Evolutionary conservation across 2,329 filamentous ascomycete species (phyloP).

Genomic region (Cyphellophora attinorum): DNA sequence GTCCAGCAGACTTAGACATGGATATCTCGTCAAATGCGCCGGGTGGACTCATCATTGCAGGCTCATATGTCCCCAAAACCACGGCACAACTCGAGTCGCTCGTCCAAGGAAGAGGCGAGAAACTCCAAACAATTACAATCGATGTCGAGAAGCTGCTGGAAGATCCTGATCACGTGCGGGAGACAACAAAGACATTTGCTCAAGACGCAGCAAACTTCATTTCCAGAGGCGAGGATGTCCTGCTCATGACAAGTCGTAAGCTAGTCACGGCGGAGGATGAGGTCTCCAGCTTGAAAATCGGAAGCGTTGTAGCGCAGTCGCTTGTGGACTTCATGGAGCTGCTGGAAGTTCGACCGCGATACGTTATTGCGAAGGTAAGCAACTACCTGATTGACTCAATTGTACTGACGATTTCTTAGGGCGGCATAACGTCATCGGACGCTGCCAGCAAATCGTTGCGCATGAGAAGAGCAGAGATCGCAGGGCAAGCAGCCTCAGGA

Average conservation of each 20-base stretch:
- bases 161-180: slow-evolving; percentile 18
- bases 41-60: slow-evolving; percentile 46
- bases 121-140: slow-evolving; percentile 38
- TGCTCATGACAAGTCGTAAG: slow-evolving; percentile 51
- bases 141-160: slow-evolving; percentile 40
- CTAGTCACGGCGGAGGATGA: slow-evolving; percentile 42
- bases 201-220: slow-evolving; percentile 31
- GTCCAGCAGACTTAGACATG: slow-evolving; percentile 34
- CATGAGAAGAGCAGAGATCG: slow-evolving; percentile 44
- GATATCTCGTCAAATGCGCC: slow-evolving; percentile 20
- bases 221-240: slow-evolving; percentile 39
- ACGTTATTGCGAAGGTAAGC: slow-evolving; percentile 45
- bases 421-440: slow-evolving; percentile 51
- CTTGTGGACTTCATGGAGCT: slow-evolving; percentile 41
- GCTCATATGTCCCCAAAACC: slow-evolving; percentile 51
- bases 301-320: slow-evolving; percentile 40
- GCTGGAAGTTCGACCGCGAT: slow-evolving; percentile 41
- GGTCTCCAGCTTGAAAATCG: slow-evolving; percentile 44
- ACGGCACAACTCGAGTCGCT: slow-evolving; percentile 44
- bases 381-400: too few relatives aligned
- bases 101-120: slow-evolving; percentile 25
- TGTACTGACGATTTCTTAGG: slow-evolving; percentile 23
- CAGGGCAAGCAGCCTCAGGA: slow-evolving; percentile 49
- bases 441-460: slow-evolving; percentile 47
- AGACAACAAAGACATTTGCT: slow-evolving; percentile 26